These are phyloP conservation scores for Aspergillus tanneri DNA, from an alignment of 2,329 filamentous ascomycete genomes.

Conservation along the genomic window DNA sequence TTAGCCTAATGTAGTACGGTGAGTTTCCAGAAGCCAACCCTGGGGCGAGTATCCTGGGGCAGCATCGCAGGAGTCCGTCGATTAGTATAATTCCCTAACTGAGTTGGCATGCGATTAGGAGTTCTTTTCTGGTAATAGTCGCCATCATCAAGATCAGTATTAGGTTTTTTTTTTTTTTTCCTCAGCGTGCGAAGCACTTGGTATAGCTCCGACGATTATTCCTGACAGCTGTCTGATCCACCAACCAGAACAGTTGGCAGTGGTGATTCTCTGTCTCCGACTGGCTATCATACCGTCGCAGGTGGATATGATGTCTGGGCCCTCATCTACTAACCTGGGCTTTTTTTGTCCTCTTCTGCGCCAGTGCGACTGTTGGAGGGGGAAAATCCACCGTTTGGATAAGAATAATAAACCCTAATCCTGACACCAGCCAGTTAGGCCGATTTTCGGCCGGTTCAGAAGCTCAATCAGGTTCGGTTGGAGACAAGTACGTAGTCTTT, in stretches of 20 bases:
- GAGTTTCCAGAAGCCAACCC: not conserved
- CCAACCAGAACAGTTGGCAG: constrained; percentile 18
- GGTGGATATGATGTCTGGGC: constrained; percentile 17
- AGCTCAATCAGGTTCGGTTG: too few species aligned
- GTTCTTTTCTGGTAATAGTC: not conserved
- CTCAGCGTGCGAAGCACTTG: constrained; percentile 11
- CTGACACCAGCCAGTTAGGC: not conserved
- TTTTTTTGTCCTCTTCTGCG: not conserved
- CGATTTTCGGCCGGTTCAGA: not conserved
- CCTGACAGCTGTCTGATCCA: constrained; percentile 28
- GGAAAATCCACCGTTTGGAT: not conserved
- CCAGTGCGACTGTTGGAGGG: not conserved
- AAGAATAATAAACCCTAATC: not conserved
- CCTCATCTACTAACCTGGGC: constrained; percentile 8
- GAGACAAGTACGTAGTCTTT: too few species aligned
- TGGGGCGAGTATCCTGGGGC: not conserved
- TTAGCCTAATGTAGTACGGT: not conserved
- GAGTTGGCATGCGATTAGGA: not conserved
- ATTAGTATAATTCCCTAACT: not conserved
- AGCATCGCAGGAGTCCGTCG: not conserved
- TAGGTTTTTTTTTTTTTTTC: too few species aligned
- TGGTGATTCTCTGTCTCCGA: constrained; percentile 17
- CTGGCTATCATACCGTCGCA: constrained; percentile 17
- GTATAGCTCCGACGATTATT: constrained; percentile 21
- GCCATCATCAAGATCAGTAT: too few species aligned